These are phyloP conservation scores for Nepenthes alata DNA, from an alignment of 179 eudicot species.

Conservation along the genomic window DNA sequence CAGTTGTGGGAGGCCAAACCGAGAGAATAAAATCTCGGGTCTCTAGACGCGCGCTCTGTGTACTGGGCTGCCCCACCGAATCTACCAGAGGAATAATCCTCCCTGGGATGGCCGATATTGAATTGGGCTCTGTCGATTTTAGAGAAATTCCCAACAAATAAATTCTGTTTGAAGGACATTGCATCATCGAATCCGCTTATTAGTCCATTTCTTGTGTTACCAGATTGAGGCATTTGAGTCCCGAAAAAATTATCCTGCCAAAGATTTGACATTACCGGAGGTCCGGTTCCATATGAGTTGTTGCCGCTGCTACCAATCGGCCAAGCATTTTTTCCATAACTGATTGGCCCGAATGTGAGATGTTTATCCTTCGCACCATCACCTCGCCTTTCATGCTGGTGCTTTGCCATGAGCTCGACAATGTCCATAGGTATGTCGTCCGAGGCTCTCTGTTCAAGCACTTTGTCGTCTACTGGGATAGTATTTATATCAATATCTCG, in stretches of 20 bases:
- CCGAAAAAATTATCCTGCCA: not conserved
- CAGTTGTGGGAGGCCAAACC: not conserved
- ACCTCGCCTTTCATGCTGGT: constrained; percentile 9
- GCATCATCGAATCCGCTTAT: not conserved
- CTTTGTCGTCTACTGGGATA: constrained; percentile 6
- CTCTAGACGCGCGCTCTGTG: constrained; percentile 3
- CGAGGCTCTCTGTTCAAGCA: constrained; percentile 6
- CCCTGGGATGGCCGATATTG: constrained; percentile 2
- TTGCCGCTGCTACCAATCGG: not conserved
- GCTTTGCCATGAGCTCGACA: constrained; percentile 12
- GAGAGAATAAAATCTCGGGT: constrained; percentile 1
- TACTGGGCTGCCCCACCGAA: constrained; percentile 2
- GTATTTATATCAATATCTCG: constrained; percentile 8
- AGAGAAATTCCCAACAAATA: not conserved
- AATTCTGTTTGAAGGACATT: constrained; percentile 3
- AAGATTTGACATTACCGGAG: not conserved
- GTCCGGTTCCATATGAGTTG: not conserved
- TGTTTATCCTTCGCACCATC: constrained; percentile 4
- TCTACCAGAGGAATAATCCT: not conserved
- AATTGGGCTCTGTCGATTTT: not conserved
- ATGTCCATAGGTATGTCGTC: constrained; percentile 14
- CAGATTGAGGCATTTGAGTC: constrained; percentile 6
- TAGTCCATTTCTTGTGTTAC: constrained; percentile 1
- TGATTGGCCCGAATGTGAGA: not conserved
- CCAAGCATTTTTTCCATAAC: not conserved